Base-by-base conservation (phyloP, 768 basidiomycete species). In the Tremella fuciformis region DNA sequence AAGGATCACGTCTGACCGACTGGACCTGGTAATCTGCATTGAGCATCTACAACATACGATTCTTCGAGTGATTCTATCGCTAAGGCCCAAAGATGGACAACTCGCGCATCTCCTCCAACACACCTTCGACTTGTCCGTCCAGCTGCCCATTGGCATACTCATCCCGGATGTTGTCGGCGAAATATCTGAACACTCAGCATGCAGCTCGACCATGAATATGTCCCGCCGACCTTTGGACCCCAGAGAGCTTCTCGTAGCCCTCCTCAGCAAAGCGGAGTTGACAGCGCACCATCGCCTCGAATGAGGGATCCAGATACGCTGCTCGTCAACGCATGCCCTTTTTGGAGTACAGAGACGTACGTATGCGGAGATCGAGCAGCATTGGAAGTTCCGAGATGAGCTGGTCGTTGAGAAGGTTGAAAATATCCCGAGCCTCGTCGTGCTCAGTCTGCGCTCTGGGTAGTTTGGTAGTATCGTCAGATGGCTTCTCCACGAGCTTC, bases 261-360 rank as follows among this genome's bases (percentile, higher is more conserved):
- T 99, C 94, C 76, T 97, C 91, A 0, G 94, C 93, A 73, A 98
- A 98, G 72, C 93, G 92, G 72, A 89, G 85, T 73, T 99, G 96
- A 85, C 96, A 89, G 26, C 96, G 84, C 52, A 80, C 70, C 94
- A 98, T 98, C 47, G 94, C 90, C 79, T 98, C 96, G 75, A 98
- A 98, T 66, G 89, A 92, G 3, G 96, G 96, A 76, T 98, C 96
- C 63, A 98, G 93, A 82, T 90, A 99, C 0, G 96, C 76, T 77
- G 47, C 15, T 19, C 6, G n/a, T 37, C 37, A 53, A 48, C 4
- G 22, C 22, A 15, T 6, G n/a, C 42, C 22, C 21, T 8, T 44
- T 9, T 55, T 13, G 39, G 38, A 42, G 40, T 15, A 21, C 19
- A 2, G 16, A 24, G 18, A 71, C 76, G 55, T 51, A 77, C 76